Conservation (phyloP, 208 protist genomes). For the Leishmania martiniquensis region DNA sequence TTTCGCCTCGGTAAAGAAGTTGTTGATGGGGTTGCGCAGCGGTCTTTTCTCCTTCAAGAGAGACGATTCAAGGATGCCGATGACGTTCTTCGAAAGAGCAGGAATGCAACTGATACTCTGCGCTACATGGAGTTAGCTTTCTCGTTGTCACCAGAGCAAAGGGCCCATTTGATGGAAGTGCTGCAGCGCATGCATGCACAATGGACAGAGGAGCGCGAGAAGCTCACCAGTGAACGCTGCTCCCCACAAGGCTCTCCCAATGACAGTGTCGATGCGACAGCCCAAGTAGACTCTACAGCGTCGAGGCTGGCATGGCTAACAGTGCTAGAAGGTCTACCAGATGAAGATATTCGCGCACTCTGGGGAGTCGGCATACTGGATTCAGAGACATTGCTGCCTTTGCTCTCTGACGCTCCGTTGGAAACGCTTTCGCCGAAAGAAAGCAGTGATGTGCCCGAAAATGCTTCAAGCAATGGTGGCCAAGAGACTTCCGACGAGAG, state of each 20-base stretch:
- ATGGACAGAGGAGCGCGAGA: constrained; percentile 14
- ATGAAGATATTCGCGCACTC: constrained; percentile 50
- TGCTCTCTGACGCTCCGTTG: constrained; percentile 11
- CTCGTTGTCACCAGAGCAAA: constrained; percentile 19
- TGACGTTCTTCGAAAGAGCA: constrained; percentile 63
- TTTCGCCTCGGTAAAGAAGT: constrained; percentile 70
- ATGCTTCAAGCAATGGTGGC: not conserved
- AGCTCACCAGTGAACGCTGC: not conserved
- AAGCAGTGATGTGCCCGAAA: not conserved
- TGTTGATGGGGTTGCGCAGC: constrained; percentile 41
- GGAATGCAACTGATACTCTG: constrained; percentile 40
- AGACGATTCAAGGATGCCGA: constrained; percentile 59
- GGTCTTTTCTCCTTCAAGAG: constrained; percentile 29
- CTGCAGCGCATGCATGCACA: constrained; percentile 14
- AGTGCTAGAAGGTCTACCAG: constrained; percentile 43
- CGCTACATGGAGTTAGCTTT: constrained; percentile 63
- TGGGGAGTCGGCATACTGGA: constrained; percentile 61
- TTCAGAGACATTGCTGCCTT: constrained; percentile 30
- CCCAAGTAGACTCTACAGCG: not conserved
- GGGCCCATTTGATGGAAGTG: constrained; percentile 10
- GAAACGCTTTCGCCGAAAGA: not conserved
- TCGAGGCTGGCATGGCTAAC: constrained; percentile 57
- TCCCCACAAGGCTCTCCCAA: not conserved
- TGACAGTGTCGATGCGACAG: not conserved
- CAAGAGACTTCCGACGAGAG: not conserved